phyloP scores from a whole-genome alignment of 257 asterid genomes.

The Solanum chmielewskii region DNA sequence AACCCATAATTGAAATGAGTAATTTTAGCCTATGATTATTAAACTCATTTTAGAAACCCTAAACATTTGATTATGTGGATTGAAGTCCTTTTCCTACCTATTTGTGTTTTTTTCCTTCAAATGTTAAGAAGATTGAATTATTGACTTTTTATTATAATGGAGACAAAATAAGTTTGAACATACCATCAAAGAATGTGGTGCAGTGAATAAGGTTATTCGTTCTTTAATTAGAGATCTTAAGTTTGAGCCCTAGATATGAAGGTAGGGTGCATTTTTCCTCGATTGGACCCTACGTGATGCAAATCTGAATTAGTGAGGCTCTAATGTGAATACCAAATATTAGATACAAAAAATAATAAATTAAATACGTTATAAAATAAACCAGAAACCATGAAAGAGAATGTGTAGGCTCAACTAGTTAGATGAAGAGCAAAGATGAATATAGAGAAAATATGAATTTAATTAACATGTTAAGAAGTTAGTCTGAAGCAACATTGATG shows the following conservation, averaged over 20 bases:
- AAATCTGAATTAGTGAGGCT: no score
- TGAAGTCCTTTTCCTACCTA: background rate
- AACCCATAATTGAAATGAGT: background rate
- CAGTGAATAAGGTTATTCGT: background rate
- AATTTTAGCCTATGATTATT: background rate
- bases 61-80: background rate
- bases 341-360: background rate
- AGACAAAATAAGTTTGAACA: background rate
- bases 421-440: background rate
- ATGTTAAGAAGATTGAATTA: background rate
- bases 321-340: background rate
- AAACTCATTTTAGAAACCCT: background rate
- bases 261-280: background rate
- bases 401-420: background rate
- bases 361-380: background rate
- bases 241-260: background rate
- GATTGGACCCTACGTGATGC: background rate
- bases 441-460: background rate
- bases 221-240: background rate
- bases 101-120: background rate
- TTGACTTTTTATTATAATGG: background rate
- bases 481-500: background rate
- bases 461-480: background rate
- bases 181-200: background rate
- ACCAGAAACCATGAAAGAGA: background rate